Conservation (phyloP, 1,284 basidiomycete species). For the Sporisorium exsertum region DNA sequence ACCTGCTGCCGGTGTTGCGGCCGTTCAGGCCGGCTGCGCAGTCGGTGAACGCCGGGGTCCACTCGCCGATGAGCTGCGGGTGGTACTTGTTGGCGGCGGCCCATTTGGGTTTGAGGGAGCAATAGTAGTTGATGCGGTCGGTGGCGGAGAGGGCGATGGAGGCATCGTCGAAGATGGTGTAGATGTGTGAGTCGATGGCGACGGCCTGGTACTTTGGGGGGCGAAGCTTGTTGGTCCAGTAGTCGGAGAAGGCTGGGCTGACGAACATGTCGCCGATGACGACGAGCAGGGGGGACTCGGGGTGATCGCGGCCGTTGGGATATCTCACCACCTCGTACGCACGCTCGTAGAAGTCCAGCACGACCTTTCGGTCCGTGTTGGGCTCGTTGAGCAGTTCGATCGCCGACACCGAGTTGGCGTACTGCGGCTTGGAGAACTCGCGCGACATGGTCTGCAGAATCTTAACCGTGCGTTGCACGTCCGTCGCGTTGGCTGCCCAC, state of each 20-base stretch:
- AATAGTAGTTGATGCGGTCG: slow-evolving; percentile 61
- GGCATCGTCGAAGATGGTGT: slow-evolving; percentile 60
- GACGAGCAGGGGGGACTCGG: slow-evolving; percentile 47
- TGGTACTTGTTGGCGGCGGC: slow-evolving; percentile 52
- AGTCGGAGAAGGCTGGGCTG: slow-evolving; percentile 73
- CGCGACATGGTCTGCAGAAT: slow-evolving; percentile 74
- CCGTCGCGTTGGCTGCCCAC: slow-evolving; percentile 79
- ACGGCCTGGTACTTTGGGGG: slow-evolving; percentile 75
- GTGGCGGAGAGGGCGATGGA: slow-evolving; percentile 38
- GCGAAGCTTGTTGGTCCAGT: slow-evolving; percentile 80
- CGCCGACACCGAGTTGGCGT: slow-evolving; percentile 54
- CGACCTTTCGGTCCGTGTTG: slow-evolving; percentile 37
- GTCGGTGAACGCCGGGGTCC: slow-evolving; percentile 77
- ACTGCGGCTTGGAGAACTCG: slow-evolving; percentile 54
- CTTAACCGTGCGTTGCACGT: slow-evolving; percentile 78
- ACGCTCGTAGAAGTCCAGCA: slow-evolving; percentile 53
- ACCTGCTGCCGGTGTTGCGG: slow-evolving; percentile 77
- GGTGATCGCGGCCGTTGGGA: slow-evolving; percentile 29
- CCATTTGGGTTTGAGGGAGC: slow-evolving; percentile 54
- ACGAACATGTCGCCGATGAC: slow-evolving; percentile 89
- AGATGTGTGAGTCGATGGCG: slow-evolving; percentile 76
- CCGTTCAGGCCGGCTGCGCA: slow-evolving; percentile 83
- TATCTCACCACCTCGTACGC: slow-evolving; percentile 62
- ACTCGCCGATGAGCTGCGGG: slow-evolving; percentile 67
- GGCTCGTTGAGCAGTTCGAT: slow-evolving; percentile 67